Percentiles rank a stretch among this genome's conserved stretches.
These are phyloP conservation scores for Arthromyces matolae DNA, from an alignment of 768 basidiomycete genomes.

Conservation along the genomic window DNA sequence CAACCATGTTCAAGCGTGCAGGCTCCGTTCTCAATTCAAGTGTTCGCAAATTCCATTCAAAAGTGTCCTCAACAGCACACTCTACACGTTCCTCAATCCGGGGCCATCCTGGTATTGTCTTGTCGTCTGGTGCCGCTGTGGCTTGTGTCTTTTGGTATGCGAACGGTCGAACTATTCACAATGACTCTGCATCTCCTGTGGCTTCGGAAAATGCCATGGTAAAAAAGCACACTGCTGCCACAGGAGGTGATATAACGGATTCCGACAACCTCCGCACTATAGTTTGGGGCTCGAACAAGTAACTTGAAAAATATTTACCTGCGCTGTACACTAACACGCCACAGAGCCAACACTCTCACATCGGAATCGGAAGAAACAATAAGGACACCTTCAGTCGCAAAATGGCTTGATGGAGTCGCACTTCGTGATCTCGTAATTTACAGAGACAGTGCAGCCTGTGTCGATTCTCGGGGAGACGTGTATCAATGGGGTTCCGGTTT, in stretches of 20 bases:
- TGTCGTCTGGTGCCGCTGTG: slow-evolving; percentile 29
- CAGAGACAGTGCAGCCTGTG: slow-evolving; percentile 63
- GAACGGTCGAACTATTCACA: slow-evolving; percentile 27
- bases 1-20: slow-evolving; percentile 28
- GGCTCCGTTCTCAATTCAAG: slow-evolving; percentile 19
- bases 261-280: slow-evolving; percentile 41
- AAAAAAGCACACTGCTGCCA: slow-evolving; percentile 2
- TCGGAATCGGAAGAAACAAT: slow-evolving; percentile 39
- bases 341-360: slow-evolving; percentile 45
- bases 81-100: slow-evolving; percentile 11
- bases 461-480: slow-evolving; percentile 76
- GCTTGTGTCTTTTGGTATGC: slow-evolving; percentile 39
- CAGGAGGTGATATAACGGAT: slow-evolving; percentile 18
- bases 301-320: slow-evolving; percentile 14
- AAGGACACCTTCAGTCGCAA: slow-evolving; percentile 45
- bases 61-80: slow-evolving; percentile 18
- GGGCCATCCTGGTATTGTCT: slow-evolving; percentile 17
- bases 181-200: slow-evolving; percentile 21
- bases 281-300: slow-evolving; percentile 79
- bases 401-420: slow-evolving; percentile 65
- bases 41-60: slow-evolving; percentile 23
- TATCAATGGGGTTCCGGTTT: slow-evolving; percentile 82
- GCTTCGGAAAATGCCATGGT: slow-evolving; percentile 14
- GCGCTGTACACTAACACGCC: neutral
- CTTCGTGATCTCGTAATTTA: slow-evolving; percentile 72